phyloP scores from a whole-genome alignment of 225 moss, liverwort and hornwort genomes.

The Ulota crispa region DNA sequence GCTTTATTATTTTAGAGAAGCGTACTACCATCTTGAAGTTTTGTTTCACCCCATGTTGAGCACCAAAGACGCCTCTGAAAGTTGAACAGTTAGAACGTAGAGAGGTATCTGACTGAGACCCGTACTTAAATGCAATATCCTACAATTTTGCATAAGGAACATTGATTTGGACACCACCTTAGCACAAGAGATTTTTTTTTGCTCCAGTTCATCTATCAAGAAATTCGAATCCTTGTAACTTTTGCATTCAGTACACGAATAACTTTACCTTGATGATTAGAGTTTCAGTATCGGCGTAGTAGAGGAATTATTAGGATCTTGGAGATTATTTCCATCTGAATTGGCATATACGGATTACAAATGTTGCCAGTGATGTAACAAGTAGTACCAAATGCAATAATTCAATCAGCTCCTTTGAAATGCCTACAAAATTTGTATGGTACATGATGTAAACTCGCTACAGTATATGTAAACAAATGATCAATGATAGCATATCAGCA shows the following conservation, averaged over 20 bases:
- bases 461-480: not conserved
- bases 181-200: not conserved
- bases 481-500: not conserved
- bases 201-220: not conserved
- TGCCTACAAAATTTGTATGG: not conserved
- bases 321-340: not conserved
- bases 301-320: not conserved
- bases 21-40: not conserved
- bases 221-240: not conserved
- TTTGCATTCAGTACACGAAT: not conserved
- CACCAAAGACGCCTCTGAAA: not conserved
- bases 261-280: not conserved
- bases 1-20: not conserved
- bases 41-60: not conserved
- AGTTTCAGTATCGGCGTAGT: not conserved
- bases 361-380: not conserved
- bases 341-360: not conserved
- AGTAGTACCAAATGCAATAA: not conserved
- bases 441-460: not conserved
- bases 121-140: not conserved
- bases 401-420: not conserved
- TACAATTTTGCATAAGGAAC: not conserved
- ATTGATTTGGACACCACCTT: not conserved
- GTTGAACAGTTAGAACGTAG: not conserved
- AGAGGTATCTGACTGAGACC: not conserved